Base-by-base conservation (phyloP, 768 basidiomycete genomes). In the Leccinum pellstonianum region DNA sequence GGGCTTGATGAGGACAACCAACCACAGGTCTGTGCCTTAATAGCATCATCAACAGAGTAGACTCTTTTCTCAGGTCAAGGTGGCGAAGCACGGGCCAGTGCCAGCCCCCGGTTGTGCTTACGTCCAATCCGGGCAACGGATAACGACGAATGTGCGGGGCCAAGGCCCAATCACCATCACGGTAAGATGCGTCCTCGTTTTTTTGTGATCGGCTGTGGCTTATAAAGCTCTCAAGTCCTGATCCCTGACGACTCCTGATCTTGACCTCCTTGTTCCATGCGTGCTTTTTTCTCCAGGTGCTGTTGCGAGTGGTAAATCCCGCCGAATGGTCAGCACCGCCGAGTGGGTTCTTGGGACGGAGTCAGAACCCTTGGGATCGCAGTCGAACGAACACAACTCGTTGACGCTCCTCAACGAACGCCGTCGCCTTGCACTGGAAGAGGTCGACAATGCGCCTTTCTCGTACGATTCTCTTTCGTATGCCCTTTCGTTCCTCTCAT, bases 391-490 rank as follows among this genome's bases (percentile, higher is more conserved):
- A 7, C 27, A 33, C 19, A 27, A 51, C n/a, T 47, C 58, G 19
- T 52, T 71, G 8, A 37, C 38, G 9, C 70, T 65, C 27, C 80
- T 91, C 35, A 86, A 89, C 66, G 84, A 89, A 69, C 83, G 83
- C 51, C 85, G 94, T 60, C 81, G 88, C 35, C 83, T 83, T 51
- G 91, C 93, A 56, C 80, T 97, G 58, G 82, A 85, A 29, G 89
- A 93, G 70, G 82, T 96, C 60, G 94, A 96, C 75, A 86, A 90
- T 62, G 93, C 95, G 56, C 77, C 76, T 51, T 95, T 95, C 75
- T 86, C 87, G 89, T 91, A 73, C 55, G 87, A 64, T 75, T 48
- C 55, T 49, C 23, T 27, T 35, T 48, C 21, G 8, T 19, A n/a
- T 46, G 27, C 19, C 27, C 29, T 35, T 38, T 52, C 52, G 5